phyloP scores from a whole-genome alignment of 129 eudicot genomes.

The Kitagawia praeruptora region DNA sequence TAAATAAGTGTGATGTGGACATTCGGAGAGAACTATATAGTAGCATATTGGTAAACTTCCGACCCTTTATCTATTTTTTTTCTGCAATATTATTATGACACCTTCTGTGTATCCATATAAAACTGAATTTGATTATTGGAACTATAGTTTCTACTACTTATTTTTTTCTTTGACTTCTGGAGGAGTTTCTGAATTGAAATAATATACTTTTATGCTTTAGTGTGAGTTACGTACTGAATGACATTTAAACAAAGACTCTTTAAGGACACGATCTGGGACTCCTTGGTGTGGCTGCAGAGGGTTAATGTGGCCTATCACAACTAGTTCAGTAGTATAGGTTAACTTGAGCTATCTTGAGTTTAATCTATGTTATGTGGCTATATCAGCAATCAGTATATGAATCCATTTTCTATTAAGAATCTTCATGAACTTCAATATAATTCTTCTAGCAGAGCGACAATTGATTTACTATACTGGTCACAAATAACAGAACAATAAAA shows the following conservation, averaged over 20 bases:
- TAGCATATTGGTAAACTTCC: constrained; percentile 64
- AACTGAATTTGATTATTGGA: not conserved
- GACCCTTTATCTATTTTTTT: constrained; percentile 2
- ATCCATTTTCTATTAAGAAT: no score
- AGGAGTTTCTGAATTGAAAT: not conserved
- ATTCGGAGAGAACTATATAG: constrained; percentile 90
- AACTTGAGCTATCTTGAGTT: not conserved
- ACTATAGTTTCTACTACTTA: not conserved
- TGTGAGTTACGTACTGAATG: not conserved
- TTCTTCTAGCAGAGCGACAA: no score
- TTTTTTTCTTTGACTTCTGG: not conserved
- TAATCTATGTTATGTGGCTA: not conserved
- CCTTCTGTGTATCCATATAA: not conserved
- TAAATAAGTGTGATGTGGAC: constrained; percentile 92
- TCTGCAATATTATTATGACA: not conserved
- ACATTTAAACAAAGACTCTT: not conserved
- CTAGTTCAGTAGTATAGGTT: not conserved
- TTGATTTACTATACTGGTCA: no score
- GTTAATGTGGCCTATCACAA: not conserved
- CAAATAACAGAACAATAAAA: no score
- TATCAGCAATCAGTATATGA: not conserved
- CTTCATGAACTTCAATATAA: no score
- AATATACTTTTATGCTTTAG: not conserved
- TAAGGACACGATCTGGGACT: not conserved
- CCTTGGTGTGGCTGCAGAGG: not conserved